A percentile compares a stretch with the other conserved stretches of the same genome.
Evolutionary conservation across 768 basidiomycete genomes (phyloP).

Genomic region (Cyathus striatus): DNA sequence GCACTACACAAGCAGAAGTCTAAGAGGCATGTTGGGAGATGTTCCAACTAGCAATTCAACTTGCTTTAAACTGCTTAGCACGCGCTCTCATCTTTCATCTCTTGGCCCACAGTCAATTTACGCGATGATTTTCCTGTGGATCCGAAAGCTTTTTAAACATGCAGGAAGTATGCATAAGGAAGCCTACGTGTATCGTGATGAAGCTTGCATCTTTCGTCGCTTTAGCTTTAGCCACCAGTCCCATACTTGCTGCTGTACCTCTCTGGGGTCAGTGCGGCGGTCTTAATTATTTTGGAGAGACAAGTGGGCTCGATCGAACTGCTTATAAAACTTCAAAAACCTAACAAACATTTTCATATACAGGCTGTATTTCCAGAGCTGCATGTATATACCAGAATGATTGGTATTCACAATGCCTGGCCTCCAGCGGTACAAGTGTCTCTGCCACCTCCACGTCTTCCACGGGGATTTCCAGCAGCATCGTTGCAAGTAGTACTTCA

Average conservation of each 20-base stretch:
- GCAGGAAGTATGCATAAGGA: too few species aligned
- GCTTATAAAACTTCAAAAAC: background rate
- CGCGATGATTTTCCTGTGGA: background rate
- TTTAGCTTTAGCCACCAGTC: slow-evolving; percentile 6
- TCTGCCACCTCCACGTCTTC: slow-evolving; percentile 8
- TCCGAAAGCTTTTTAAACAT: background rate
- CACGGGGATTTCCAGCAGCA: slow-evolving; percentile 5
- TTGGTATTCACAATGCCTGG: slow-evolving; percentile 29
- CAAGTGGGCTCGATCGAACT: slow-evolving; percentile 8
- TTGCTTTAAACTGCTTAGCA: too few species aligned
- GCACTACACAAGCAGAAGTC: too few species aligned
- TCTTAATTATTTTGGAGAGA: slow-evolving; percentile 20
- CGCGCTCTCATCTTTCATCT: too few species aligned
- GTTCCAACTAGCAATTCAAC: too few species aligned
- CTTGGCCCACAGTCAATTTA: too few species aligned
- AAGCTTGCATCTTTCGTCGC: slow-evolving; percentile 9
- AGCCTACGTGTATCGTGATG: too few species aligned
- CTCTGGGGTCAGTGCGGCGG: slow-evolving; percentile 15
- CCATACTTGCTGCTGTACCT: slow-evolving; percentile 10
- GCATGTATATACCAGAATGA: slow-evolving; percentile 21
- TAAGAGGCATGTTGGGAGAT: too few species aligned
- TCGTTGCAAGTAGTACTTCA: too few species aligned
- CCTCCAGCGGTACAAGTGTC: slow-evolving; percentile 5
- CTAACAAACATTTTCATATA: background rate
- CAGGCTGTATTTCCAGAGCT: slow-evolving; percentile 24